Percentiles rank a stretch among this genome's conserved stretches.
Conservation (phyloP, 2,329 filamentous ascomycete genomes). For the Talaromyces sp. region DNA sequence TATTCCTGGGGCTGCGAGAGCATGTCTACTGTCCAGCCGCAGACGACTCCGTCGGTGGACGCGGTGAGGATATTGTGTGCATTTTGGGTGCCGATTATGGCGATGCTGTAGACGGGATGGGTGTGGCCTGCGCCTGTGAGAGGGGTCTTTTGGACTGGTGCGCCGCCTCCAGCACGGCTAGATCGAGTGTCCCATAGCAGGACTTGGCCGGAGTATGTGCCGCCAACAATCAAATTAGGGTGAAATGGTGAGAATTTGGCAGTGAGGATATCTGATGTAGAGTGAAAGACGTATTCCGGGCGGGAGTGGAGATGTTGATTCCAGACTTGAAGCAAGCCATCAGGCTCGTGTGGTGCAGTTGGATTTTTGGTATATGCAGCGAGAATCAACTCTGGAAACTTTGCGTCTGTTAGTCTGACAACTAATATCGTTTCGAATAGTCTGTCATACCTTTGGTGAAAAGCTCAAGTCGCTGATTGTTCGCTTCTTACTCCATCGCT, state of each 20-base stretch:
- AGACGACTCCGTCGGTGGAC: conserved; percentile 94
- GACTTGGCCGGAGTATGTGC: conserved; percentile 94
- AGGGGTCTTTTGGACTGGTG: conserved; percentile 91
- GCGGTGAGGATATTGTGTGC: conserved; percentile 98
- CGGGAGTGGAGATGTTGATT: conserved; percentile 91
- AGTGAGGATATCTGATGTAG: conserved; percentile 89
- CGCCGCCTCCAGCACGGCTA: conserved; percentile 63
- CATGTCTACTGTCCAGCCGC: conserved; percentile 97
- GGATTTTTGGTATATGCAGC: conserved; percentile 98
- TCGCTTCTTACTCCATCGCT: conserved; percentile 93
- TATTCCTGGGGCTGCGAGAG: conserved; percentile 94
- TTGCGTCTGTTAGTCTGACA: neutral
- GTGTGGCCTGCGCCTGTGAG: conserved; percentile 93
- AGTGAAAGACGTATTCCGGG: conserved; percentile 94
- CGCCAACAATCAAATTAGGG: conserved; percentile 91
- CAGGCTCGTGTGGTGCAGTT: conserved; percentile 86
- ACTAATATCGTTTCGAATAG: too few species aligned
- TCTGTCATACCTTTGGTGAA: conserved; percentile 67
- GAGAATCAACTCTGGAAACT: conserved; percentile 85
- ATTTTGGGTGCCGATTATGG: conserved; percentile 96
- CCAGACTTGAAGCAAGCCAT: conserved; percentile 94
- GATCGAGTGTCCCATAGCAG: conserved; percentile 95
- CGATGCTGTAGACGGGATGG: conserved; percentile 91
- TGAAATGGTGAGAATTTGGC: conserved; percentile 99
- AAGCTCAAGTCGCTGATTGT: conserved; percentile 97